Percentiles rank a stretch among this genome's conserved stretches.
Evolutionary conservation across 768 basidiomycete genomes (phyloP).

Genomic region (Trametes punicea): DNA sequence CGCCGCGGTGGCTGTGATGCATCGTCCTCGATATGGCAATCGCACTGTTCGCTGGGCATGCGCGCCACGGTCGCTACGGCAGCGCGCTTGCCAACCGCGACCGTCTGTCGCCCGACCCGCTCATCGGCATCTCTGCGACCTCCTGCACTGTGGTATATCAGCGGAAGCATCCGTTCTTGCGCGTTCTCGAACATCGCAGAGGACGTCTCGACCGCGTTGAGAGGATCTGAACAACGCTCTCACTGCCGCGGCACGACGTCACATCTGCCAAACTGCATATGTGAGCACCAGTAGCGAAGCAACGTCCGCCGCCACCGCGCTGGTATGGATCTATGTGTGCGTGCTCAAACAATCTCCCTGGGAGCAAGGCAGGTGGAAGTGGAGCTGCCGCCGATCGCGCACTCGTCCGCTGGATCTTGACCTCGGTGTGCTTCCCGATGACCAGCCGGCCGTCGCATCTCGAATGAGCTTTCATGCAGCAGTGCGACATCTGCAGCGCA

Average conservation of each 20-base stretch:
- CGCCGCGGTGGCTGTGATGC: slow-evolving; percentile 9
- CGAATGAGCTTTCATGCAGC: not conserved
- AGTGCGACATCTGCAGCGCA: not conserved
- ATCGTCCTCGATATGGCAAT: not conserved
- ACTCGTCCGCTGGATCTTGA: not conserved
- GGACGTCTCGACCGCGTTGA: not conserved
- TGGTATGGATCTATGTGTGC: not conserved
- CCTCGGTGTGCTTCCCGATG: not conserved
- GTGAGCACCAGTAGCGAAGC: not conserved
- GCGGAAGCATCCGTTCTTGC: not conserved
- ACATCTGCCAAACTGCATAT: slow-evolving; percentile 1
- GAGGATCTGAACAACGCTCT: not conserved
- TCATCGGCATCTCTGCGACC: not conserved
- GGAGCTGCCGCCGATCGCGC: not conserved
- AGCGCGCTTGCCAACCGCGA: not conserved
- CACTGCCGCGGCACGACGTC: not conserved
- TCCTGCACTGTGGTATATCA: not conserved
- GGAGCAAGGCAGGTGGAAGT: slow-evolving; percentile 2
- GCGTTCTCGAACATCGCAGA: slow-evolving; percentile 2
- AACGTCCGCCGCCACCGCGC: not conserved
- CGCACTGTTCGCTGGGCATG: slow-evolving; percentile 1
- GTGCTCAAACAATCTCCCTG: not conserved
- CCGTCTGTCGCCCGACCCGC: not conserved
- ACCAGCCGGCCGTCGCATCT: not conserved
- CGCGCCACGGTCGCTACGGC: not conserved